Percentiles rank a stretch among this genome's conserved stretches.
Conservation (phyloP, 345 rosid genomes). For the Heritiera fomes region DNA sequence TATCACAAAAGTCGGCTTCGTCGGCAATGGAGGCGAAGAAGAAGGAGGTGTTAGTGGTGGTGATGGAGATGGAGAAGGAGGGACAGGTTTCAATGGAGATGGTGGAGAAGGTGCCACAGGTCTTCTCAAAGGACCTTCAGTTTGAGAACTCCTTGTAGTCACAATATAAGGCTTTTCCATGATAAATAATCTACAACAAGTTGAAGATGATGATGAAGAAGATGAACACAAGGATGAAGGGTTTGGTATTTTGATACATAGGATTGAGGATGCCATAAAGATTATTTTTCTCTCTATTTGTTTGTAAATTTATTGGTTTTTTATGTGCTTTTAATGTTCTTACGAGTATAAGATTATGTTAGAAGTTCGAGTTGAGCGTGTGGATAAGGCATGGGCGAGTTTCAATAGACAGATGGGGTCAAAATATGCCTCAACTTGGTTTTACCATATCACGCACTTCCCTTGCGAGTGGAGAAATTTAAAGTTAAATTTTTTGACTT, state of each 20-base stretch:
- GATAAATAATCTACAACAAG: constrained; percentile 46
- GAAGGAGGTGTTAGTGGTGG: constrained; percentile 22
- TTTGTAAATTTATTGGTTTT: background rate
- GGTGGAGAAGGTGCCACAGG: constrained; percentile 73
- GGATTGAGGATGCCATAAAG: constrained; percentile 69
- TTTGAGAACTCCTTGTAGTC: constrained; percentile 66
- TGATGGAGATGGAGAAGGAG: constrained; percentile 36
- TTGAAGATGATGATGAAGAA: constrained; percentile 42
- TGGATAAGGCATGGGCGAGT: constrained; percentile 55
- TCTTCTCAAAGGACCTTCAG: constrained; percentile 84
- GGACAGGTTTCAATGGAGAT: constrained; percentile 44
- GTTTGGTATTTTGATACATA: constrained; percentile 57
- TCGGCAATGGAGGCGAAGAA: constrained; percentile 21
- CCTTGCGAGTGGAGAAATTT: no score
- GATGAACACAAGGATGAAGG: constrained; percentile 41
- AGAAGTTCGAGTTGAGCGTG: constrained; percentile 21
- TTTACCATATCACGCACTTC: background rate
- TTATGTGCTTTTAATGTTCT: background rate
- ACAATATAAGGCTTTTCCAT: constrained; percentile 40
- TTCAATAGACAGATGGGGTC: constrained; percentile 19
- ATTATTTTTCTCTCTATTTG: constrained; percentile 25
- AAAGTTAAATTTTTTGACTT: no score
- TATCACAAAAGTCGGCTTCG: constrained; percentile 31
- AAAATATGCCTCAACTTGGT: background rate
- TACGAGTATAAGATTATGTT: background rate